Conservation (phyloP, 495 filamentous ascomycete species). For the Xylaria grammica region DNA sequence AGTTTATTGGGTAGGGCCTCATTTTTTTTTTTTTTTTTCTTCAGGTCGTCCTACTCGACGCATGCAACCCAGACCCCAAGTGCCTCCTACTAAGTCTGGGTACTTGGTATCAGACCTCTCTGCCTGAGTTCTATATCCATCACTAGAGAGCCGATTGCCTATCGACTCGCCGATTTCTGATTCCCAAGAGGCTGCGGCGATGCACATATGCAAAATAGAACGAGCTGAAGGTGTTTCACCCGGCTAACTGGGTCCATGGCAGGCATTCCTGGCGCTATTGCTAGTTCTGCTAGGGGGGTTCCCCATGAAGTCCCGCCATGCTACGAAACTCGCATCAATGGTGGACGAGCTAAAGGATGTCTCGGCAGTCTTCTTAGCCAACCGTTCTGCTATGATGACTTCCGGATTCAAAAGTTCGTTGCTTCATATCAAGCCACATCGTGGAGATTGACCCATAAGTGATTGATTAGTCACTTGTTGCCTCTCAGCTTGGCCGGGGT, state of each 20-base stretch:
- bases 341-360: slow-evolving; percentile 3
- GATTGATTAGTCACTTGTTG: background rate
- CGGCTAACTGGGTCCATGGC: background rate
- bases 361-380: background rate
- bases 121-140: too few relatives aligned
- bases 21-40: too few relatives aligned
- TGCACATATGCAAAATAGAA: background rate
- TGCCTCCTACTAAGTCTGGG: too few relatives aligned
- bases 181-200: background rate
- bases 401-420: background rate
- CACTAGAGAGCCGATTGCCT: too few relatives aligned
- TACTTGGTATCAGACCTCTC: too few relatives aligned
- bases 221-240: slow-evolving; percentile 17
- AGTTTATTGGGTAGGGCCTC: too few relatives aligned
- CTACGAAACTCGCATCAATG: background rate
- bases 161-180: background rate
- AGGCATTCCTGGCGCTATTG: background rate
- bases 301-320: background rate
- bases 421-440: slow-evolving; percentile 15
- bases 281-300: too few relatives aligned
- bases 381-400: slow-evolving; percentile 5
- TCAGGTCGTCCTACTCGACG: too few relatives aligned
- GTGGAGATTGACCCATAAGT: background rate
- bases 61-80: background rate
- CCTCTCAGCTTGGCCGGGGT: slow-evolving; percentile 23